phyloP scores from a whole-genome alignment of 805 yeast species.

The Cyberlindnera suaveolens region DNA sequence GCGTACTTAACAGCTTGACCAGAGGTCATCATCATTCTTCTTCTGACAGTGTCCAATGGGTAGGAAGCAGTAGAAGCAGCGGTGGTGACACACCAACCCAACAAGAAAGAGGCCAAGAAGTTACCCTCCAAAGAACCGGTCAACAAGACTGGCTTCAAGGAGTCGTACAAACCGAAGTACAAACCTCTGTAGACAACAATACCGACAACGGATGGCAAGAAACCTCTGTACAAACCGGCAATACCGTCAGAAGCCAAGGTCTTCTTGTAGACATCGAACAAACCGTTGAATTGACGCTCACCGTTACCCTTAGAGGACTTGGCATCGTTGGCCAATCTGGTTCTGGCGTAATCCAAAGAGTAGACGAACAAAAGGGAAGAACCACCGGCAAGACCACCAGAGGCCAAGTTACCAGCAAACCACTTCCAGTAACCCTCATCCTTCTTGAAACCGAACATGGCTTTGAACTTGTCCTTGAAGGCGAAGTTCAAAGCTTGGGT shows the following conservation, averaged over 20 bases:
- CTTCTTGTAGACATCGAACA: slow-evolving; percentile 93
- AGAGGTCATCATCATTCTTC: slow-evolving; percentile 99
- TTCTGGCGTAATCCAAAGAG: slow-evolving; percentile 97
- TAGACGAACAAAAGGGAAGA: slow-evolving; percentile 86
- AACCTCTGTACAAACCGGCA: slow-evolving; percentile 99
- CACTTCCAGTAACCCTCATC: slow-evolving; percentile 87
- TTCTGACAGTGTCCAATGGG: slow-evolving; percentile 98
- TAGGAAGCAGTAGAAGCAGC: slow-evolving; percentile 98
- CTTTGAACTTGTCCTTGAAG: slow-evolving; percentile 96
- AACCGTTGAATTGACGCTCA: slow-evolving; percentile 96
- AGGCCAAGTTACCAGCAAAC: slow-evolving; percentile 97
- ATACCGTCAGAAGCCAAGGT: slow-evolving; percentile 93
- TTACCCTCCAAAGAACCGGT: slow-evolving; percentile 93
- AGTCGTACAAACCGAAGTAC: slow-evolving; percentile 96
- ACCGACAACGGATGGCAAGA: slow-evolving; percentile 97
- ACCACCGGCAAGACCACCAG: slow-evolving; percentile 99
- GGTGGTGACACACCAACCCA: slow-evolving; percentile 97
- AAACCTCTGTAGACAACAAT: slow-evolving; percentile 98
- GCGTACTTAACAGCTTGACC: slow-evolving; percentile 97
- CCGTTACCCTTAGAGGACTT: slow-evolving; percentile 75
- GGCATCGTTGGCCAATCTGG: slow-evolving; percentile 98
- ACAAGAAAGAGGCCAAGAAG: slow-evolving; percentile 90
- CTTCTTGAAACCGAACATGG: slow-evolving; percentile 95
- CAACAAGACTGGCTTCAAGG: slow-evolving; percentile 89
- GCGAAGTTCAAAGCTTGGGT: slow-evolving; percentile 98